phyloP scores from a whole-genome alignment of 129 eudicot species.

The Flaveria robusta region DNA sequence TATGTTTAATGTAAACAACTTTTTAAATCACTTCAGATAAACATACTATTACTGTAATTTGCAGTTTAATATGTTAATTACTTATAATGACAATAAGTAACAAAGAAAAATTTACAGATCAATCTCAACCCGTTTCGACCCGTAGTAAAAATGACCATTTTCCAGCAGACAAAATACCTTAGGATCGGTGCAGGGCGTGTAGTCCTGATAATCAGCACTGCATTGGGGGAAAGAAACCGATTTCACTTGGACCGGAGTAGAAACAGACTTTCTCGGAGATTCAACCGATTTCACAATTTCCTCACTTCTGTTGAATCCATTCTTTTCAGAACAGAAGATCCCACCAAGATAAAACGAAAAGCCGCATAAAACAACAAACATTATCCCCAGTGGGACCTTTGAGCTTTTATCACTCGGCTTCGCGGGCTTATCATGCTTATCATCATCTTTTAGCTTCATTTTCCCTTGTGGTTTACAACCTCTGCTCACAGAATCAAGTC shows the following conservation, averaged over 20 bases:
- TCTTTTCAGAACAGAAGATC: slow-evolving; percentile 69
- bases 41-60: neutral
- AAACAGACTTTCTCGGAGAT: slow-evolving; percentile 38
- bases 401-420: slow-evolving; percentile 60
- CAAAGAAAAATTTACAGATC: neutral
- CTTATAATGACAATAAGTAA: neutral
- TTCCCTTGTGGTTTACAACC: slow-evolving; percentile 12
- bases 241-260: slow-evolving; percentile 58
- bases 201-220: slow-evolving; percentile 70
- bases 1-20: neutral
- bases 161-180: slow-evolving; percentile 37
- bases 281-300: slow-evolving; percentile 48
- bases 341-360: slow-evolving; percentile 94
- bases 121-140: slow-evolving; percentile 2
- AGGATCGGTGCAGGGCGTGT: slow-evolving; percentile 99
- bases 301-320: slow-evolving; percentile 29
- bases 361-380: slow-evolving; percentile 75
- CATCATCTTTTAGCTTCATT: slow-evolving; percentile 80
- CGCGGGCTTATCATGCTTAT: slow-evolving; percentile 45
- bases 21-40: neutral
- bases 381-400: slow-evolving; percentile 61
- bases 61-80: neutral
- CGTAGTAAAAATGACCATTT: neutral
- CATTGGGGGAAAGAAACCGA: slow-evolving; percentile 71
- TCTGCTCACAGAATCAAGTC: slow-evolving; percentile 34